Conservation (phyloP, 2,329 filamentous ascomycete genomes). For the Periglandula ipomoeae region DNA sequence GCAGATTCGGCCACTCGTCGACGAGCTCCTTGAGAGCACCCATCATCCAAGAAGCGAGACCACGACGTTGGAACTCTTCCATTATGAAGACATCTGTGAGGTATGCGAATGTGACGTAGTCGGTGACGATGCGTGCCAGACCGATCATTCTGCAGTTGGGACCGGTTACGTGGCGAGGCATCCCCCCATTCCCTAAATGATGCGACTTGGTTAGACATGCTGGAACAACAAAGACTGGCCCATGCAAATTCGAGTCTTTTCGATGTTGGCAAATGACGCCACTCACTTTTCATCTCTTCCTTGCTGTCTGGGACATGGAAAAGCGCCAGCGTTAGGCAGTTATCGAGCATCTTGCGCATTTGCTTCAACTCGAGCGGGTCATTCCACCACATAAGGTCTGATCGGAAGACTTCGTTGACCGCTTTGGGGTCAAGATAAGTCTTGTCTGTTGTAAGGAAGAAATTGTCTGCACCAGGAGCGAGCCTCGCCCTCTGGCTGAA, state of each 20-base stretch:
- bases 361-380: constrained; percentile 37
- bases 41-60: constrained; percentile 58
- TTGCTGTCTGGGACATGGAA: constrained; percentile 36
- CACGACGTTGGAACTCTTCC: constrained; percentile 48
- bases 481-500: constrained; percentile 23
- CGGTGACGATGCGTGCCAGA: constrained; percentile 53
- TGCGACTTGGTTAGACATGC: neutral
- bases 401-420: constrained; percentile 46
- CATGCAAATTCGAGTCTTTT: neutral
- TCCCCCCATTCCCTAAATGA: constrained; percentile 21
- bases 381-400: constrained; percentile 54
- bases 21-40: constrained; percentile 48
- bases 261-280: constrained; percentile 15
- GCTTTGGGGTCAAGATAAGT: constrained; percentile 42
- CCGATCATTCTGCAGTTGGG: constrained; percentile 28
- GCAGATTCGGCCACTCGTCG: constrained; percentile 47
- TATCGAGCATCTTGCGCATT: constrained; percentile 43
- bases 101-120: constrained; percentile 60
- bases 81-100: constrained; percentile 59
- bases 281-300: constrained; percentile 29
- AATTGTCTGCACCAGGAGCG: constrained; percentile 44
- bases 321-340: constrained; percentile 51
- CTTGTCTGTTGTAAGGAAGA: constrained; percentile 53
- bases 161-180: constrained; percentile 20
- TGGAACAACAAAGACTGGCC: neutral